Evolutionary conservation across 2,329 filamentous ascomycete genomes (phyloP).

Genomic region (Thyridium curvatum): DNA sequence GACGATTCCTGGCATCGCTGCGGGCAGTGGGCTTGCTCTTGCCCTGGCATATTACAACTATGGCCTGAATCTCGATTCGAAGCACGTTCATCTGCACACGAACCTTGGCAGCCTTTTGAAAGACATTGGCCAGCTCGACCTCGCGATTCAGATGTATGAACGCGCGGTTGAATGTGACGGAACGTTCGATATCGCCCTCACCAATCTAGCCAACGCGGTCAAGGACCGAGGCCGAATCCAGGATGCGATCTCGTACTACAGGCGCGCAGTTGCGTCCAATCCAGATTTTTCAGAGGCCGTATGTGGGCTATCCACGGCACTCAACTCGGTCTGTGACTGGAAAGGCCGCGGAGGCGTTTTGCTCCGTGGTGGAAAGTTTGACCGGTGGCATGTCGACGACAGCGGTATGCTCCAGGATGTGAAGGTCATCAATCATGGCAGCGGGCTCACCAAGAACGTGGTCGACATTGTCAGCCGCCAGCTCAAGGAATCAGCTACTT

Average conservation of each 20-base stretch:
- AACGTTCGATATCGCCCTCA: constrained; percentile 94
- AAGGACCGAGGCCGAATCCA: constrained; percentile 91
- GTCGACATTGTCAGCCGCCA: constrained; percentile 88
- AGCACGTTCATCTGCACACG: constrained; percentile 93
- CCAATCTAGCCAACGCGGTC: constrained; percentile 94
- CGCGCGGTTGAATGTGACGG: constrained; percentile 85
- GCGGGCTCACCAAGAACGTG: constrained; percentile 85
- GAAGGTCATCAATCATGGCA: constrained; percentile 49
- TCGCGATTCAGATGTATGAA: constrained; percentile 96
- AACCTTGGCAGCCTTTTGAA: constrained; percentile 94
- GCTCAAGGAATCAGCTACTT: constrained; percentile 75
- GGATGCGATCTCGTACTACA: constrained; percentile 90
- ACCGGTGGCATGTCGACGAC: constrained; percentile 91
- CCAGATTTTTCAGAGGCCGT: constrained; percentile 96
- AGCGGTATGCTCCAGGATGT: constrained; percentile 77
- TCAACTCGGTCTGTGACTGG: constrained; percentile 98
- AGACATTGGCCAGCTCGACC: constrained; percentile 86
- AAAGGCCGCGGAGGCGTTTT: constrained; percentile 79
- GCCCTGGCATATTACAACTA: constrained; percentile 95
- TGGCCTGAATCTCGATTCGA: constrained; percentile 75
- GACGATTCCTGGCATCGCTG: constrained; percentile 69
- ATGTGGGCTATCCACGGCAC: constrained; percentile 86
- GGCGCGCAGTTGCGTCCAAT: constrained; percentile 81
- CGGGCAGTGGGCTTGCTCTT: constrained; percentile 80
- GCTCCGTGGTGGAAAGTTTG: constrained; percentile 64